Percentiles rank a stretch among this genome's conserved stretches.
Conservation (phyloP, 768 basidiomycete species). For the Dioszegia hungarica region DNA sequence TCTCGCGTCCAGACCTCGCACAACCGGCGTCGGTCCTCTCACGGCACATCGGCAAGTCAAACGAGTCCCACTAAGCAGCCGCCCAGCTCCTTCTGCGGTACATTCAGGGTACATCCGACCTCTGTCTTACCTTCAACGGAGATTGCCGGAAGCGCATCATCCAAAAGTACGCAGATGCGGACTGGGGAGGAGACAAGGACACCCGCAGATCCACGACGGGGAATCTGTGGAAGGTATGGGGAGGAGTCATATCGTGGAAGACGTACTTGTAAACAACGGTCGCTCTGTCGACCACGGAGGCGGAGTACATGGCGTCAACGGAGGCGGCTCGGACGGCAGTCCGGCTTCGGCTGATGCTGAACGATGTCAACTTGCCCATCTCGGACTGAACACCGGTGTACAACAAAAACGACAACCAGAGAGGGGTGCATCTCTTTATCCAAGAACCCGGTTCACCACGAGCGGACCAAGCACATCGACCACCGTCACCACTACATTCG, state of each 20-base stretch:
- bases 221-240: constrained; percentile 45
- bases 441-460: constrained; percentile 49
- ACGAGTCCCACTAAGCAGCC: constrained; percentile 20
- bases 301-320: constrained; percentile 52
- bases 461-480: constrained; percentile 53
- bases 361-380: constrained; percentile 10
- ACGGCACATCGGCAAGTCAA: constrained; percentile 49
- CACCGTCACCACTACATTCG: constrained; percentile 46
- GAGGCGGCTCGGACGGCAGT: constrained; percentile 49
- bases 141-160: constrained; percentile 8
- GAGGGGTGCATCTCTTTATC: constrained; percentile 38
- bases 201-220: constrained; percentile 48
- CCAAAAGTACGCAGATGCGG: constrained; percentile 45
- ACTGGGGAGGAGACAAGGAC: constrained; percentile 40
- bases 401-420: constrained; percentile 48
- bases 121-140: constrained; percentile 37
- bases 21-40: constrained; percentile 20
- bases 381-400: background rate
- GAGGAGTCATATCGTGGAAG: constrained; percentile 12
- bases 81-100: constrained; percentile 52
- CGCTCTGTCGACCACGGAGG: constrained; percentile 49
- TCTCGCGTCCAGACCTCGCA: constrained; percentile 30
- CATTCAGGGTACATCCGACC: constrained; percentile 46
- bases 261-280: background rate
- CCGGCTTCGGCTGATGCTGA: constrained; percentile 43